Percentiles rank a stretch among this genome's conserved stretches.
These are phyloP conservation scores for Tricholomella constricta DNA, from an alignment of 768 basidiomycete species.

Conservation along the genomic window DNA sequence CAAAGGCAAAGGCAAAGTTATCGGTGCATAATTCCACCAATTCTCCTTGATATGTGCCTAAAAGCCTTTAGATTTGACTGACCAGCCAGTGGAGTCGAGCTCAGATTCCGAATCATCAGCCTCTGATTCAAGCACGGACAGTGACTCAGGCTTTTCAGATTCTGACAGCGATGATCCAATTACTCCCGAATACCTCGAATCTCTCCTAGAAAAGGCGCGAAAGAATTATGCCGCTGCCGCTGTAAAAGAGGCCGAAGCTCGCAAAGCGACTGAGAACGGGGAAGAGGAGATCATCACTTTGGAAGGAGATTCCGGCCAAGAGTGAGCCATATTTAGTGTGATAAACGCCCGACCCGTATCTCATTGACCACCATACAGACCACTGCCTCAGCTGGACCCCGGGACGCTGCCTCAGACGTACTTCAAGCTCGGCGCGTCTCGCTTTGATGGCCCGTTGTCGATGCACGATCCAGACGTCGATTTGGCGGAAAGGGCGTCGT, in stretches of 20 bases:
- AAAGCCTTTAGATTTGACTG: conserved; percentile 1
- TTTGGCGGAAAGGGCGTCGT: conserved; percentile 51
- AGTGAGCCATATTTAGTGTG: conserved; percentile 30
- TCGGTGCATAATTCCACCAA: conserved; percentile 24
- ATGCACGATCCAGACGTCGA: conserved; percentile 67
- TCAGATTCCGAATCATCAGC: conserved; percentile 14
- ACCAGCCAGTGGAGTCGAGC: not conserved
- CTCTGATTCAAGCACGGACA: conserved; percentile 40
- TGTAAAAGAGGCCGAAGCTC: conserved; percentile 23
- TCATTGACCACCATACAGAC: conserved; percentile 33
- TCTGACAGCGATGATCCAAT: conserved; percentile 48
- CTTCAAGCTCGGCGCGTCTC: conserved; percentile 51
- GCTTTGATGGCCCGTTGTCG: conserved; percentile 43
- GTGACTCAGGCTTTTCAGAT: conserved; percentile 38
- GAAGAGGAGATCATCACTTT: conserved; percentile 62
- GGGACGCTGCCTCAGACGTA: conserved; percentile 66
- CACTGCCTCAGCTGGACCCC: conserved; percentile 66
- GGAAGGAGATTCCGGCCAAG: conserved; percentile 34
- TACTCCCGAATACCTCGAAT: conserved; percentile 61
- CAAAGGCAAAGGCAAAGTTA: conserved; percentile 55
- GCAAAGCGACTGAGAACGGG: conserved; percentile 22
- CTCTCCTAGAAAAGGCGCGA: conserved; percentile 63
- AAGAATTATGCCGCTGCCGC: conserved; percentile 44
- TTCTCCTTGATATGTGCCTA: not conserved
- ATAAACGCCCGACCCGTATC: not conserved